Base-by-base conservation (phyloP, 2,329 filamentous ascomycete species). In the Triangularia setosa region DNA sequence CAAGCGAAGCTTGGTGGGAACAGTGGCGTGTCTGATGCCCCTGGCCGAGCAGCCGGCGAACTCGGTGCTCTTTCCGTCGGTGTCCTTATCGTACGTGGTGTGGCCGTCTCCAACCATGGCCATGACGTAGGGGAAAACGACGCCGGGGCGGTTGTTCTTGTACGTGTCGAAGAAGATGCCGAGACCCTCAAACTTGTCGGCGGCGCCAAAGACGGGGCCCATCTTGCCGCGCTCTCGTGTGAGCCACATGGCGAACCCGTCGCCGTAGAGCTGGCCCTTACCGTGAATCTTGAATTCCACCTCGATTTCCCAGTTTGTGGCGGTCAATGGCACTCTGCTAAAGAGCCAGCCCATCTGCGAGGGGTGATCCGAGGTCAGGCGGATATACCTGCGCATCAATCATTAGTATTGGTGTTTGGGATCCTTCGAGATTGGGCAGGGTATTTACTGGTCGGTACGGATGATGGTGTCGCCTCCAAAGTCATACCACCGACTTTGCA, bases 401-500 rank as follows among this genome's bases (percentile, higher is more conserved):
- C 54, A 11, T 18, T 16, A 12, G 30, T 27, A 61, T 44, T 33
- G 16, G 24, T 30, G 7, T 54, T 53, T 18, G 14, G 30, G 24
- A 59, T 14, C 21, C 24, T 25, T 52, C 8, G 5, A 59, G 28
- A 2, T 35, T 40, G 30, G 61, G 59, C 27, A 66, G 62, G 68
- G 57, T 60, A 78, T 84, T 69, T 86, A 89, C 87, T 84, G 84
- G 75, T 89, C 87, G 69, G 87, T 87, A 72, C 87, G 82, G 73
- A 97, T 85, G 72, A 99, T 89, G 48, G 94, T 92, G 80, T 97
- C 93, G 75, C 94, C 95, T 75, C 95, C 95, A 85, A 96, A 99
- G 81, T 99, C 95, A 80, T 94, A 99, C 94, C 95, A 99, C 76
- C 95, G 90, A 81, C 92, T 97, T 81, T 96, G 91, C 89, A 98